Base-by-base conservation (phyloP, 768 basidiomycete genomes). In the Piloderma croceum region DNA sequence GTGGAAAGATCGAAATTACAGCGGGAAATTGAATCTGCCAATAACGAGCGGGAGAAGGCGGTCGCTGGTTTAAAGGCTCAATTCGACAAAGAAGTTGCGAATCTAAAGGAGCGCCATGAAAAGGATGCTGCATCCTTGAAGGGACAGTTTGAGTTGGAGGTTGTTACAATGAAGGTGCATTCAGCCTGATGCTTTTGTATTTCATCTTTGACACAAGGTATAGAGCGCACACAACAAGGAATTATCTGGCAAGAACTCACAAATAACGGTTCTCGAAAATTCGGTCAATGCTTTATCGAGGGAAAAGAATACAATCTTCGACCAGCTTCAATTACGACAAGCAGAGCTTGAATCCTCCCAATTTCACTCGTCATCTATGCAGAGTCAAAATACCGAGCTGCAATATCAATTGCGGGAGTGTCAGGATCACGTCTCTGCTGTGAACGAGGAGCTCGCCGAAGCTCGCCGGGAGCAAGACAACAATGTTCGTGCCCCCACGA, bases 341-440 rank as follows among this genome's bases (percentile, higher is more conserved):
- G 92, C 88, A 12, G 93, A 97, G 54, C 61, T 86, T 9, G 96
- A 99, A 62, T 84, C 87, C 2, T 77, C 81, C 4, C 81, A 83
- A 47, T 77, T 76, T 4, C 81, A 86, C 47, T 68, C 83, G 2
- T 89, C 91, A 49, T 74, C 74, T 1, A 61, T 91, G 15, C 79
- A 86, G 50, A 79, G 79, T 35, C 83, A 87, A 52, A 83, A 81
- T 34, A 79, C 81, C 3, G 96, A 99, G 56, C 67, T 89, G 22
- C 79, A 90, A 51, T 93, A 85, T 60, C 90, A 92, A 54, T 65
- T 93, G 0, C 79, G 83, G 27, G 92, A 97, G 61, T 61, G 79
- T 1, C 73, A 76, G 25, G 90, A 94, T 36, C 81, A 84, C 3
- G 61, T 79, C 23, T 68, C 74, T 3, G 63, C 91, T 4, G 67